A percentile compares a stretch with the other conserved stretches of the same genome.
Evolutionary conservation across 306 rosid species (phyloP).

Genomic region (Biancaea sappan): DNA sequence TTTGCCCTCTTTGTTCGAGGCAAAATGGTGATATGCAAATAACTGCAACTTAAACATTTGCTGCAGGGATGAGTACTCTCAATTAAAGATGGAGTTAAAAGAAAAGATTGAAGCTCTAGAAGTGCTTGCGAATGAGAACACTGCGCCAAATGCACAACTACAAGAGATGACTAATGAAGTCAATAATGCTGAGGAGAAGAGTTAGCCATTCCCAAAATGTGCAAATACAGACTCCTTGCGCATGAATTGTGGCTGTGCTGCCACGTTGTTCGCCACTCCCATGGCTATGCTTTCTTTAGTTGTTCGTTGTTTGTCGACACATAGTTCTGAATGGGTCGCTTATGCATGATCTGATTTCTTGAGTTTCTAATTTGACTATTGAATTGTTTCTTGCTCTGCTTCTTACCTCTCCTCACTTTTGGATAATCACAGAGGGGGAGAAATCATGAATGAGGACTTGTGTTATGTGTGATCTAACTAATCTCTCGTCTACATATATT

Average conservation of each 20-base stretch:
- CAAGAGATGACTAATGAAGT: conserved; percentile 65
- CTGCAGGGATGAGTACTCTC: conserved; percentile 76
- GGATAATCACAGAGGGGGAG: no score
- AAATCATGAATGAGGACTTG: no score
- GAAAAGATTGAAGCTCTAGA: conserved; percentile 70
- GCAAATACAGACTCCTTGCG: conserved; percentile 69
- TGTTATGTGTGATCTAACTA: no score
- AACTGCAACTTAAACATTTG: background rate
- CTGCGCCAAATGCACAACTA: conserved; percentile 60
- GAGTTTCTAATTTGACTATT: no score
- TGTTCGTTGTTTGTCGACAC: no score
- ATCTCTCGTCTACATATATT: no score
- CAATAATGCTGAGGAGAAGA: conserved; percentile 77
- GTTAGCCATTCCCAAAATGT: conserved; percentile 67
- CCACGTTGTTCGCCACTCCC: conserved; percentile 78
- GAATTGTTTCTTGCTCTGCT: no score
- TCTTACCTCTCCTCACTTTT: no score
- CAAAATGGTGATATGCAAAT: background rate
- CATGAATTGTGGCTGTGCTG: conserved; percentile 95
- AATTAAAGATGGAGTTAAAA: conserved; percentile 68
- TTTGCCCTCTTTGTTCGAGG: background rate
- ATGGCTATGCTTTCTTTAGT: no score
- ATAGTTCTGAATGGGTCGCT: no score
- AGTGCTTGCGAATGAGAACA: conserved; percentile 68
- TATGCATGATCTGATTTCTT: no score